These are phyloP conservation scores for Diaporthe caulivora DNA, from an alignment of 2,329 filamentous ascomycete genomes.

Conservation along the genomic window DNA sequence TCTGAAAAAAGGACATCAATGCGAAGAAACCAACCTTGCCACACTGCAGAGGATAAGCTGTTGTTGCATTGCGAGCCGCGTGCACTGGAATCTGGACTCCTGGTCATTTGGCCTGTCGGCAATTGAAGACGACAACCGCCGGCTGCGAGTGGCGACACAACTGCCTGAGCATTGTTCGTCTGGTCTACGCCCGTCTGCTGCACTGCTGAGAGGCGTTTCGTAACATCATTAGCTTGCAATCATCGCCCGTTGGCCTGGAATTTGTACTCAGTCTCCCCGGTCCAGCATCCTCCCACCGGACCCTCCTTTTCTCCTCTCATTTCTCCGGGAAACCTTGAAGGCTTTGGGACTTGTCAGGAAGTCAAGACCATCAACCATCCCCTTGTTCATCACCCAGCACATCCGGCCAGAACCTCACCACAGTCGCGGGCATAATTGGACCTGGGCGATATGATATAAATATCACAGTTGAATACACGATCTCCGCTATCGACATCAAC, in stretches of 20 bases:
- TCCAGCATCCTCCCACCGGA: slow-evolving; percentile 33
- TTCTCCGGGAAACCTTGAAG: background rate
- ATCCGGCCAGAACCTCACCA: background rate
- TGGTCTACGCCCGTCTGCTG: background rate
- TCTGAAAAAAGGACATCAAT: slow-evolving; percentile 10
- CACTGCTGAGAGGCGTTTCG: slow-evolving; percentile 12
- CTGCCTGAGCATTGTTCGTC: background rate
- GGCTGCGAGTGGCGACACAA: background rate
- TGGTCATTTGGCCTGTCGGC: background rate
- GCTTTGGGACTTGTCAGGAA: background rate
- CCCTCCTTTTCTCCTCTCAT: background rate
- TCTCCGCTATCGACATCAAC: background rate
- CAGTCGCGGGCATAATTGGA: background rate
- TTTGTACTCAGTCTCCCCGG: background rate
- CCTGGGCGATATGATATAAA: slow-evolving; percentile 9
- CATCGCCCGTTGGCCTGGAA: slow-evolving; percentile 16
- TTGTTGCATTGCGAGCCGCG: background rate
- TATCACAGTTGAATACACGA: background rate
- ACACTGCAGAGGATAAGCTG: background rate
- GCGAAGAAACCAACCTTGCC: slow-evolving; percentile 15
- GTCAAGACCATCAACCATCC: background rate
- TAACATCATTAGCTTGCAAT: slow-evolving; percentile 28
- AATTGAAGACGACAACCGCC: slow-evolving; percentile 2
- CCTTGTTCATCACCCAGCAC: background rate
- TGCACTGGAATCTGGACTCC: background rate